phyloP scores from a whole-genome alignment of 2,329 filamentous ascomycete genomes.

The Colletotrichum liriopes region DNA sequence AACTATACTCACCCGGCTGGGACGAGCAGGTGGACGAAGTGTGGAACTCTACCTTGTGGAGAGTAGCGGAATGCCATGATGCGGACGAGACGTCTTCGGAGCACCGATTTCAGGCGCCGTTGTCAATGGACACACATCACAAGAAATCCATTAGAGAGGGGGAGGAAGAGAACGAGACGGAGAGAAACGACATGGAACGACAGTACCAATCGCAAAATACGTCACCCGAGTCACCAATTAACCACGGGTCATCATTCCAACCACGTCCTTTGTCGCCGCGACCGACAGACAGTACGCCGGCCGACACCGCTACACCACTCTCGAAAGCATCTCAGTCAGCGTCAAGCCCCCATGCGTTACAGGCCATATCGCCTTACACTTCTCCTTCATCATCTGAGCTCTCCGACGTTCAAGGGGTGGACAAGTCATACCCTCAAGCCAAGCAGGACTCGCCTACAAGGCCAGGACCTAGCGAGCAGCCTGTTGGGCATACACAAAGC shows the following conservation, averaged over 20 bases:
- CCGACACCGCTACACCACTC: neutral
- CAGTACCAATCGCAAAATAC: neutral
- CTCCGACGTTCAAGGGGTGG: neutral
- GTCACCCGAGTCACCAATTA: neutral
- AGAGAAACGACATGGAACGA: neutral
- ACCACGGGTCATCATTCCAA: neutral
- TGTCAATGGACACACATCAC: neutral
- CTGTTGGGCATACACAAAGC: conserved; percentile 2
- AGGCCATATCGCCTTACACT: neutral
- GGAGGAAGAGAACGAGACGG: neutral
- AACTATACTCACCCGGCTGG: neutral
- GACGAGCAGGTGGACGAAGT: conserved; percentile 5
- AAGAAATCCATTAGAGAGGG: neutral
- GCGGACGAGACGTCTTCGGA: conserved; percentile 2
- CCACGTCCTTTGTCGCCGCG: neutral
- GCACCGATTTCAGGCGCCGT: neutral
- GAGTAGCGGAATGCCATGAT: conserved; percentile 5
- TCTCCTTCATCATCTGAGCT: conserved; percentile 4
- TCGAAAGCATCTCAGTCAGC: conserved; percentile 4
- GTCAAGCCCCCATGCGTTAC: neutral
- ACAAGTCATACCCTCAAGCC: neutral
- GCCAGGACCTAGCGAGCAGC: neutral
- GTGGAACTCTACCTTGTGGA: neutral
- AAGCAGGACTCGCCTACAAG: neutral
- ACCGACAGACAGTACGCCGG: neutral